A percentile compares a stretch with the other conserved stretches of the same genome.
Evolutionary conservation across 495 filamentous ascomycete genomes (phyloP).

Genomic region (Penicillium silybi): DNA sequence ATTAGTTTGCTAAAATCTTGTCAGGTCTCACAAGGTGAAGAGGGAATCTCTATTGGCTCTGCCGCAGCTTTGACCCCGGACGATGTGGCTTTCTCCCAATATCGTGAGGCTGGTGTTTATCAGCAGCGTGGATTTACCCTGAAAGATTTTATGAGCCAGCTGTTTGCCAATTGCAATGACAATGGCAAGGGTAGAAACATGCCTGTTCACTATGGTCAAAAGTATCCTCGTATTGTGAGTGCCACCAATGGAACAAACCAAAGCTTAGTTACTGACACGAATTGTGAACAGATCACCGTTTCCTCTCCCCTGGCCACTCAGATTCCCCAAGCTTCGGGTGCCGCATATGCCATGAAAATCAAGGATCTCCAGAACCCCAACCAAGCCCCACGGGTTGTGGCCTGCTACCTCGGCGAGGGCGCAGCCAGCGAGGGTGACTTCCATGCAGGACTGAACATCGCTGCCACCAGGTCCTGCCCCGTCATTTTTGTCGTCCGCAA

Average conservation of each 20-base stretch:
- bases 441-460: slow-evolving; percentile 94
- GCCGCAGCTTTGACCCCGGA: slow-evolving; percentile 75
- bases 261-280: background rate
- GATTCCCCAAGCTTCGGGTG: slow-evolving; percentile 89
- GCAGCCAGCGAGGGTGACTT: slow-evolving; percentile 97
- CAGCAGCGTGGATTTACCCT: slow-evolving; percentile 84
- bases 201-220: slow-evolving; percentile 94
- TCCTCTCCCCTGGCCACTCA: slow-evolving; percentile 93
- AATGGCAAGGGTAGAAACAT: slow-evolving; percentile 85
- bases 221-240: slow-evolving; percentile 72
- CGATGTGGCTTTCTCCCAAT: slow-evolving; percentile 92
- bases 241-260: background rate
- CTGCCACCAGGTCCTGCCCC: slow-evolving; percentile 86
- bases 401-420: slow-evolving; percentile 97
- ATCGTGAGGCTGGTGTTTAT: slow-evolving; percentile 89
- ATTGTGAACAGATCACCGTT: slow-evolving; percentile 68
- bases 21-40: slow-evolving; percentile 85
- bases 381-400: slow-evolving; percentile 63
- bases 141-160: slow-evolving; percentile 87
- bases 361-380: slow-evolving; percentile 71
- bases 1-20: background rate
- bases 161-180: slow-evolving; percentile 87
- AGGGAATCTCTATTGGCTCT: slow-evolving; percentile 86
- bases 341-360: slow-evolving; percentile 91
- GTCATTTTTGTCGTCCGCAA: slow-evolving; percentile 96